Evolutionary conservation across 352 stramenopile genomes (phyloP), one percentile per base, ranked within the genome.

Genomic region (Phytopythium kandeliae): DNA sequence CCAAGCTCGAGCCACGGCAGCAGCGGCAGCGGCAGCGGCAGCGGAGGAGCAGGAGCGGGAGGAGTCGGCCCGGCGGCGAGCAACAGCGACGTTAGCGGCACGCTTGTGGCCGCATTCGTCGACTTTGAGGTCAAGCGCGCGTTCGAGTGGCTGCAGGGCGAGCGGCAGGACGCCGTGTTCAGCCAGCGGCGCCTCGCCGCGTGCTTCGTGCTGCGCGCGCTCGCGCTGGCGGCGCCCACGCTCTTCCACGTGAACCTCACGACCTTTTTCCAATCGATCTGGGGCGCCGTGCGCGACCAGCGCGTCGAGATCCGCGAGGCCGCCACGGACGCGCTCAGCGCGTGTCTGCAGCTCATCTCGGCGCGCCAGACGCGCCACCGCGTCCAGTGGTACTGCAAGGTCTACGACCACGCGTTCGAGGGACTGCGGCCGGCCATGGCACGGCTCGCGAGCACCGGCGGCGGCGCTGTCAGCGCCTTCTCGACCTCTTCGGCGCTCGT

Each of bases 231-330:
- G 17, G 87, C 88, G 22, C 88, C 88, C 2, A 96, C 86, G 48
- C 69, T 96, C 5, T 96, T 97, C 58, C 89, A 96, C 60, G 79
- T 92, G 34, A 92, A 96, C 52, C 67, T 96, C 37, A 89, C 79
- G n/a, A 91, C 85, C 15, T 96, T 97, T 57, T 96, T 97, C 49
- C 86, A 96, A 63, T 88, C 74, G n/a, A 96, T 96, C 56, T 95
- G 86, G 86, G 75, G 78, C 16, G 82, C 85, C 0, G 74, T 97
- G 22, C 67, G 85, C 35, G 87, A 96, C 33, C 35, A 57, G 6
- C 62, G 71, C 35, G 75, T 89, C 6, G 83, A 92, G 55, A 95
- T 96, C 42, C 71, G 86, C 51, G 72, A 94, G 52, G 86, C 86
- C 1, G 84, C 86, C 9, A 91, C 81, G 0, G 73, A 88, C 35